phyloP scores from a whole-genome alignment of 2,329 filamentous ascomycete species.

The Colletotrichum coccodes region DNA sequence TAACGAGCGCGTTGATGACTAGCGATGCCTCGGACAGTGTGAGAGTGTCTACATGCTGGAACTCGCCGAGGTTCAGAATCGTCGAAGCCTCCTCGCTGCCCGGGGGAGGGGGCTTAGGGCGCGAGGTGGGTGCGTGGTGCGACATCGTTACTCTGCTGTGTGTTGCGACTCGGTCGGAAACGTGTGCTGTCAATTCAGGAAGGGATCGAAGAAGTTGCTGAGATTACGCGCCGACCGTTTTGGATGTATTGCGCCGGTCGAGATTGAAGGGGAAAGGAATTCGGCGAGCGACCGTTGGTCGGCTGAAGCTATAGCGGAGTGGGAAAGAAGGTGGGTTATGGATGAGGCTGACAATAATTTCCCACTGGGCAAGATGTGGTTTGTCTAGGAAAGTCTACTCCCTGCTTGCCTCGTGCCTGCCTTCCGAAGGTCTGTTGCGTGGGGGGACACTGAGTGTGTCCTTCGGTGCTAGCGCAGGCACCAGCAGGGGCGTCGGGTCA shows the following conservation, averaged over 20 bases:
- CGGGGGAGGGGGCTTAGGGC: slow-evolving; percentile 73
- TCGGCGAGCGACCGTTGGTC: not conserved
- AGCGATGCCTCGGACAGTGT: slow-evolving; percentile 92
- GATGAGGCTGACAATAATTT: slow-evolving; percentile 24
- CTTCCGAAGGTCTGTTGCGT: not conserved
- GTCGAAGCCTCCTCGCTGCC: slow-evolving; percentile 90
- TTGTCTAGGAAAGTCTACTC: not conserved
- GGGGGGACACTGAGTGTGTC: not conserved
- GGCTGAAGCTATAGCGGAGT: not conserved
- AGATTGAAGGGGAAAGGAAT: not conserved
- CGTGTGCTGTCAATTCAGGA: not conserved
- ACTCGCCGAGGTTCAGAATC: slow-evolving; percentile 89
- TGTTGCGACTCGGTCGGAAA: not conserved
- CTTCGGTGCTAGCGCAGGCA: slow-evolving; percentile 21
- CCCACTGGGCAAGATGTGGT: not conserved
- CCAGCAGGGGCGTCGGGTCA: not conserved
- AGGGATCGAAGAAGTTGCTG: not conserved
- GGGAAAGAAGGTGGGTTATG: not conserved
- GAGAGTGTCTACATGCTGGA: slow-evolving; percentile 89
- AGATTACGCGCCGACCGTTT: not conserved
- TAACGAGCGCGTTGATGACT: slow-evolving; percentile 89
- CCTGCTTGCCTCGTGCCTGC: not conserved
- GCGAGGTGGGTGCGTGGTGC: slow-evolving; percentile 58
- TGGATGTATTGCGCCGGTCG: not conserved
- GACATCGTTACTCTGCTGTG: slow-evolving; percentile 20